These are phyloP conservation scores for Venturia pyrina DNA, from an alignment of 2,329 filamentous ascomycete genomes.

Conservation along the genomic window DNA sequence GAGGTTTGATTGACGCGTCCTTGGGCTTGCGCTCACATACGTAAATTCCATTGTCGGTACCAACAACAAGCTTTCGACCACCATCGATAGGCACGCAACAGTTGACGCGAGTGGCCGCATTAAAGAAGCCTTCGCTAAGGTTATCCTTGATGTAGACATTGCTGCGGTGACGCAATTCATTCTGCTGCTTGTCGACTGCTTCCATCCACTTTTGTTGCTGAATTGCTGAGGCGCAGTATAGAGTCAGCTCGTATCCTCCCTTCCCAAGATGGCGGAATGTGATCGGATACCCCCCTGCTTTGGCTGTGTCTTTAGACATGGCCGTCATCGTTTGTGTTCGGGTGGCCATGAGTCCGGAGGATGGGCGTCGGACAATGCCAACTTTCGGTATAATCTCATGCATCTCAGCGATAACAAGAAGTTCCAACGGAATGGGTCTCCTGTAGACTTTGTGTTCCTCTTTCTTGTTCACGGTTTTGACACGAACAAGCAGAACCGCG, in stretches of 20 bases:
- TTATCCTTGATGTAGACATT: conserved; percentile 60
- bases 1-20: conserved; percentile 62
- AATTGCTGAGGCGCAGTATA: conserved; percentile 77
- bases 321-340: conserved; percentile 40
- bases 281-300: conserved; percentile 78
- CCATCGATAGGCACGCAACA: conserved; percentile 95
- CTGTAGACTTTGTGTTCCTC: conserved; percentile 94
- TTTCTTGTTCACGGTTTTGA: conserved; percentile 84
- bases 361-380: conserved; percentile 75
- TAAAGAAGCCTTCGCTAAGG: conserved; percentile 82
- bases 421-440: conserved; percentile 86
- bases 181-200: conserved; percentile 83
- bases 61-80: conserved; percentile 86
- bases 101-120: conserved; percentile 78
- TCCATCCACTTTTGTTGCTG: conserved; percentile 96
- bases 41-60: conserved; percentile 89
- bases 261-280: conserved; percentile 95
- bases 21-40: conserved; percentile 84
- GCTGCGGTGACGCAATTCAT: conserved; percentile 66
- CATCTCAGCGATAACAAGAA: conserved; percentile 93
- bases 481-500: conserved; percentile 79
- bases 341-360: conserved; percentile 65
- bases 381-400: conserved; percentile 80
- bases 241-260: conserved; percentile 83
- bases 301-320: conserved; percentile 33